Evolutionary conservation across 192 early-diverging fungal species (phyloP).

Genomic region (Backusella westeae): DNA sequence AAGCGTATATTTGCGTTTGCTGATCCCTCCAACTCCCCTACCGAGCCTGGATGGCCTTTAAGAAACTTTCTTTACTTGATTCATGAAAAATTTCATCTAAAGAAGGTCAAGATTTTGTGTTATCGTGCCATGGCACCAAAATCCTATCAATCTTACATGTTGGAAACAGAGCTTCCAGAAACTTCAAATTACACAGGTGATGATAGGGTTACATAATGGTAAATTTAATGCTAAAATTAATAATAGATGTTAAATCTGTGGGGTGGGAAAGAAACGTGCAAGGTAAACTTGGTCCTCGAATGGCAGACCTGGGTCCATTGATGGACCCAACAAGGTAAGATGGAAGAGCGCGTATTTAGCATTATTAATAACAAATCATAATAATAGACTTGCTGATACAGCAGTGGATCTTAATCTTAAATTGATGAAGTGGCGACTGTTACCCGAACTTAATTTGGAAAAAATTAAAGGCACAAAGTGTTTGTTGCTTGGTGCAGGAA

Average conservation of each 20-base stretch:
- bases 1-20: conserved; percentile 72
- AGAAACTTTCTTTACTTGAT: conserved; percentile 79
- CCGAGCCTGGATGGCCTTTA: conserved; percentile 89
- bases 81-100: conserved; percentile 51
- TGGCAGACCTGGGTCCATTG: conserved; percentile 78
- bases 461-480: conserved; percentile 74
- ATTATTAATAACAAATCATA: neutral
- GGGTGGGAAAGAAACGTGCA: conserved; percentile 91
- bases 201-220: neutral
- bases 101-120: conserved; percentile 58
- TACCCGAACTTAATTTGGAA: conserved; percentile 82
- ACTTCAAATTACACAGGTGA: conserved; percentile 21
- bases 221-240: neutral
- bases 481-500: conserved; percentile 91
- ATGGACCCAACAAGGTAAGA: conserved; percentile 70
- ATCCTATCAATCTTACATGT: conserved; percentile 42
- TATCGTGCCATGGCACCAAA: conserved; percentile 55
- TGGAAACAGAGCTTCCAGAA: conserved; percentile 46
- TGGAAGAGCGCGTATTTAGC: neutral
- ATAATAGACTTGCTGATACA: conserved; percentile 75
- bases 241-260: conserved; percentile 53
- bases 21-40: conserved; percentile 79
- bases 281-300: conserved; percentile 77
- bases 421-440: conserved; percentile 94
- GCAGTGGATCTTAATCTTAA: conserved; percentile 95